Evolutionary conservation across 2,329 filamentous ascomycete species (phyloP).

Genomic region (Ophiosphaerella korrae): DNA sequence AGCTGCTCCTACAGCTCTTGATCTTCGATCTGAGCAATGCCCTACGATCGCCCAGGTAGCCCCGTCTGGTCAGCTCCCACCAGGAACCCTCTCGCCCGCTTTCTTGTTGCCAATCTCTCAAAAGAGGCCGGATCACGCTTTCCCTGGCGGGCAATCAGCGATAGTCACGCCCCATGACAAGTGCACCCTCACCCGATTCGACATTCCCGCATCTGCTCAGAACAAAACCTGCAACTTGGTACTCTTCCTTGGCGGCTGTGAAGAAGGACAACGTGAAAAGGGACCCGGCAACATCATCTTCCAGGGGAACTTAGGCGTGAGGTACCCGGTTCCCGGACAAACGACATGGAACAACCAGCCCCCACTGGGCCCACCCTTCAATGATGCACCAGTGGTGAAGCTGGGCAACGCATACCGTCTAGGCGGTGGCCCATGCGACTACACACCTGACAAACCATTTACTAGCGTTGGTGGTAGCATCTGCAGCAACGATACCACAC

Average conservation of each 20-base stretch:
- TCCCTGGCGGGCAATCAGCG: conserved; percentile 12
- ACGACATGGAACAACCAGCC: conserved; percentile 22
- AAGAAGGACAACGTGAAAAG: conserved; percentile 5
- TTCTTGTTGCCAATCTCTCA: conserved; percentile 15
- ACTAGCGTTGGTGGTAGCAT: conserved; percentile 20
- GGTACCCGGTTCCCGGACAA: conserved; percentile 16
- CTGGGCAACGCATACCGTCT: conserved; percentile 21
- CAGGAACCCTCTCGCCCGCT: conserved; percentile 9
- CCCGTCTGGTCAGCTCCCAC: conserved; percentile 16
- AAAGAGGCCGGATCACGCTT: conserved; percentile 16
- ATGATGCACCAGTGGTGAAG: conserved; percentile 18
- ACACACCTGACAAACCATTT: conserved; percentile 12
- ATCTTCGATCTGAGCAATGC: conserved; percentile 1
- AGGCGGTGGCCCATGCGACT: conserved; percentile 23
- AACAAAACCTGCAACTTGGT: conserved; percentile 22
- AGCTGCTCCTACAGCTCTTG: not conserved
- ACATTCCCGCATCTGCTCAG: conserved; percentile 19
- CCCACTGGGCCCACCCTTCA: conserved; percentile 14
- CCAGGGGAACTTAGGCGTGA: conserved; percentile 15
- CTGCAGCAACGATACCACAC: conserved; percentile 19
- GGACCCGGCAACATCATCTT: conserved; percentile 25
- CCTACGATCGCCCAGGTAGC: conserved; percentile 15
- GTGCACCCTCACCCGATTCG: conserved; percentile 22
- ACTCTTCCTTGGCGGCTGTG: conserved; percentile 18
- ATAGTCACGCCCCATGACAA: conserved; percentile 19